Base-by-base conservation (phyloP, 345 rosid genomes). In the Eucalyptus sideroxylon region DNA sequence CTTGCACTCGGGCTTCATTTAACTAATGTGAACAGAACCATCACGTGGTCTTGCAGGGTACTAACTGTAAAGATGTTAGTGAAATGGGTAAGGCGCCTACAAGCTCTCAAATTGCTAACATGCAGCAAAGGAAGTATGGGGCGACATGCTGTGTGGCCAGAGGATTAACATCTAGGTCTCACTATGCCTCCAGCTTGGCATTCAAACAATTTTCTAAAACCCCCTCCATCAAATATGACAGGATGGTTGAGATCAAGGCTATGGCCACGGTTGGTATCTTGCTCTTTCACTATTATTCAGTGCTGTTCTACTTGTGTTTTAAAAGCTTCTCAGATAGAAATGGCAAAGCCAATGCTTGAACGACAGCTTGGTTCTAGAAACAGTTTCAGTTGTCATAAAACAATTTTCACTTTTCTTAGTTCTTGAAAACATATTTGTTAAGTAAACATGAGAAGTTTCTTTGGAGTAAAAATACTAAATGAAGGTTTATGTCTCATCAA, bases 191-290 rank as follows among this genome's bases (percentile, higher is more conserved):
- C 21, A 89, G 90, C 80, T 91, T 94, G 50, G 93, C 94, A 9
- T 17, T 90, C 34, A 72, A 89, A 80, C 93, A 91, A 87, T n/a
- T 91, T 69, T 90, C 95, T 16, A 91, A 91, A 91, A 91, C 89
- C 55, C 87, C 92, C 91, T 60, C 92, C 53, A 87, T 82, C 45
- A 94, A 94, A 88, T 90, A 62, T 72, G 90, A 87, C 26, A 94
- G 95, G 93, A 93, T 91, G 89, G 87, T 86, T 26, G 92, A 93
- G 87, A 91, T 94, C 91, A 94, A 95, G 86, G 83, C 99, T 77
- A 91, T 93, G 92, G 93, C 93, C 53, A 93, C 89, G 89, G 98
- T 96, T 90, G 89, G 93, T 90, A 27, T 87, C 89, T 88, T 17
- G 17, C 83, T 55, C 86, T n/a, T 62, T 44, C 88, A 40, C 34